A percentile compares a stretch with the other conserved stretches of the same genome.
These are phyloP conservation scores for Sarocladium strictum DNA, from an alignment of 2,329 filamentous ascomycete species.

Conservation along the genomic window DNA sequence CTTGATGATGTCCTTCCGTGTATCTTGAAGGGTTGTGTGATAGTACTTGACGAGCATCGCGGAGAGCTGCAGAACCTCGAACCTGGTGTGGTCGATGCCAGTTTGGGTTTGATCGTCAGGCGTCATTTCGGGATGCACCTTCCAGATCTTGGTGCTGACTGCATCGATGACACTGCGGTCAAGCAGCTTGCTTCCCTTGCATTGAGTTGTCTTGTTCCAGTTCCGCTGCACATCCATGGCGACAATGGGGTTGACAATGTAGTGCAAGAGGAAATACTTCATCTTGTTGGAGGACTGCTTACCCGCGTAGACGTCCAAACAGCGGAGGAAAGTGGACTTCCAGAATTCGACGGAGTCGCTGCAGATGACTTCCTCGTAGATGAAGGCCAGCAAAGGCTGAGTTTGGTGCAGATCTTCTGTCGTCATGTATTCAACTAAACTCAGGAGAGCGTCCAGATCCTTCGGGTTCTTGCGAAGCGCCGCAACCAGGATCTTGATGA, in stretches of 20 bases:
- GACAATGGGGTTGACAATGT: slow-evolving; percentile 92
- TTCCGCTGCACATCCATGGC: slow-evolving; percentile 92
- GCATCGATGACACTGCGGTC: slow-evolving; percentile 83
- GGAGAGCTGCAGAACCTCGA: slow-evolving; percentile 92
- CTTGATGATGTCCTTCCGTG: slow-evolving; percentile 96
- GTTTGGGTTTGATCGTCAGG: slow-evolving; percentile 78
- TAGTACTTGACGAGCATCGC: slow-evolving; percentile 96
- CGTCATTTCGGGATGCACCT: slow-evolving; percentile 73
- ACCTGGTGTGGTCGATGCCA: slow-evolving; percentile 89
- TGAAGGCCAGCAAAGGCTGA: slow-evolving; percentile 70
- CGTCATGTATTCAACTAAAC: slow-evolving; percentile 77
- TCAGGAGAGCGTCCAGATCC: slow-evolving; percentile 79
- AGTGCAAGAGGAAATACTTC: slow-evolving; percentile 86
- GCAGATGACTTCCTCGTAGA: slow-evolving; percentile 79
- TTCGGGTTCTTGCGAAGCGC: slow-evolving; percentile 69
- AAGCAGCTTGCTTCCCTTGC: slow-evolving; percentile 64
- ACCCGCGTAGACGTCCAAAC: slow-evolving; percentile 79
- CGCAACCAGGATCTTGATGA: slow-evolving; percentile 78
- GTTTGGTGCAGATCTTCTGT: slow-evolving; percentile 74
- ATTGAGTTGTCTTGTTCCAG: slow-evolving; percentile 55
- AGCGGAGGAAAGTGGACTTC: slow-evolving; percentile 74
- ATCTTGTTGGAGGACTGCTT: slow-evolving; percentile 77
- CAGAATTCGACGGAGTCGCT: slow-evolving; percentile 83
- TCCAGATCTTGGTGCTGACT: slow-evolving; percentile 91
- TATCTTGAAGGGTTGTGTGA: slow-evolving; percentile 78